Percentiles rank a stretch among this genome's conserved stretches.
These are phyloP conservation scores for Geotrichum bryndzae DNA, from an alignment of 1,139 yeast species.

Conservation along the genomic window DNA sequence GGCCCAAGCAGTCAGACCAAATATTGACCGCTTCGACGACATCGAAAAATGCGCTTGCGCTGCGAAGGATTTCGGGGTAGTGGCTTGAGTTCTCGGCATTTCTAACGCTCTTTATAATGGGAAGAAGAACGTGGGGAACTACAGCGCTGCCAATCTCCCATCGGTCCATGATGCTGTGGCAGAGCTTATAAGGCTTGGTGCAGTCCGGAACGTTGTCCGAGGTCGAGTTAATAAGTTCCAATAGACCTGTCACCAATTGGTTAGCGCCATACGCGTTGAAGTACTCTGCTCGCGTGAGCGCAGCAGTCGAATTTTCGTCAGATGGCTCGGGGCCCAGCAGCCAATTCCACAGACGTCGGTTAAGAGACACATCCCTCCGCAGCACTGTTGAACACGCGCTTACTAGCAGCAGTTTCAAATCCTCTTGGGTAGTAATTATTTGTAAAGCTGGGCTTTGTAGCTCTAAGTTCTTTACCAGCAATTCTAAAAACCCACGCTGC, in stretches of 20 bases:
- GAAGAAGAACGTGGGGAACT: conserved; percentile 63
- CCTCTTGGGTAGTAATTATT: conserved; percentile 44
- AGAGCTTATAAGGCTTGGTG: conserved; percentile 53
- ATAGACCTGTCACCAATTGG: conserved; percentile 48
- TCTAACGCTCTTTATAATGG: conserved; percentile 44
- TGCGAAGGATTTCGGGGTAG: conserved; percentile 44
- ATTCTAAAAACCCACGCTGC: conserved; percentile 84
- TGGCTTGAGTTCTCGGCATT: conserved; percentile 18
- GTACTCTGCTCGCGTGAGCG: conserved; percentile 43
- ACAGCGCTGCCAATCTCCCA: conserved; percentile 86
- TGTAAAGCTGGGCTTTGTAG: conserved; percentile 56
- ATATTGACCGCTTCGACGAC: conserved; percentile 74
- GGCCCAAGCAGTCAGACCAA: conserved; percentile 58
- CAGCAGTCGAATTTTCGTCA: neutral
- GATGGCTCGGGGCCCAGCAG: conserved; percentile 62
- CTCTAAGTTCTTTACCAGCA: conserved; percentile 62
- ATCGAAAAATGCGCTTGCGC: conserved; percentile 70
- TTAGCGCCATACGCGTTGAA: conserved; percentile 53
- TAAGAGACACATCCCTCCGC: conserved; percentile 85
- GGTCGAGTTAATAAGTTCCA: conserved; percentile 42
- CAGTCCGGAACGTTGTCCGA: conserved; percentile 33
- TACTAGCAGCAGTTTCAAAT: conserved; percentile 53
- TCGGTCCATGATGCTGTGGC: conserved; percentile 72
- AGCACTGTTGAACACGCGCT: conserved; percentile 64
- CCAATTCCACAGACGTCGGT: conserved; percentile 91